phyloP scores from a whole-genome alignment of 2,329 filamentous ascomycete genomes.

The Aphanocladium album region DNA sequence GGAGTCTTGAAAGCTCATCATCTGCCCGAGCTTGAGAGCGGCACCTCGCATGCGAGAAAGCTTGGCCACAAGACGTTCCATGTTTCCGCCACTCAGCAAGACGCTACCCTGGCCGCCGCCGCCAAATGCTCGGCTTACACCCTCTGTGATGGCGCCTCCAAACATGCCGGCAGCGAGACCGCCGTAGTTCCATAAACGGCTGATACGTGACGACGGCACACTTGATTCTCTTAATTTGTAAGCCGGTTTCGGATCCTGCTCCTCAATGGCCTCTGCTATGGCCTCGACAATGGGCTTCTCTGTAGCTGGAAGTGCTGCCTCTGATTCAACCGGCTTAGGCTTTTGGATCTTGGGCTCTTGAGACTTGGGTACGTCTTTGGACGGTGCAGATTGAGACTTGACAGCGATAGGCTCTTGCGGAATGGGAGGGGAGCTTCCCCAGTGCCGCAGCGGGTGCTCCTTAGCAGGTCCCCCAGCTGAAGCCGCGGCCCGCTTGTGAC shows the following conservation, averaged over 20 bases:
- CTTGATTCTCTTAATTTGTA: slow-evolving; percentile 82
- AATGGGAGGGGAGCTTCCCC: slow-evolving; percentile 20
- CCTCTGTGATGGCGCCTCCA: slow-evolving; percentile 82
- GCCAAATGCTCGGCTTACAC: slow-evolving; percentile 73
- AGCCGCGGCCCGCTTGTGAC: slow-evolving; percentile 10
- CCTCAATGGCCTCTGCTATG: not conserved
- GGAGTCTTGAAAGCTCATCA: slow-evolving; percentile 96
- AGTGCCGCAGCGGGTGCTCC: slow-evolving; percentile 34
- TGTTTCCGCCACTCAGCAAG: slow-evolving; percentile 82
- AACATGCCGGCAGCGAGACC: slow-evolving; percentile 94
- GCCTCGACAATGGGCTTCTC: not conserved
- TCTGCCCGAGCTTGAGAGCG: slow-evolving; percentile 93
- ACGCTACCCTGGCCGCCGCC: slow-evolving; percentile 65
- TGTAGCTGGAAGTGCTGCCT: not conserved
- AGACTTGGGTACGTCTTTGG: not conserved
- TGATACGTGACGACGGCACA: slow-evolving; percentile 81
- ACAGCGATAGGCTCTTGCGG: not conserved
- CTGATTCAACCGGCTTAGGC: not conserved
- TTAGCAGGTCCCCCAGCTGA: slow-evolving; percentile 23
- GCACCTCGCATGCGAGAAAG: slow-evolving; percentile 95
- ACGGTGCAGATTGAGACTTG: not conserved
- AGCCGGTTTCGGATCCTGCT: slow-evolving; percentile 19
- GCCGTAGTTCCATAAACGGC: slow-evolving; percentile 90
- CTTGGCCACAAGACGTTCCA: slow-evolving; percentile 88
- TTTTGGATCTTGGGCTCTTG: too few species aligned